These are phyloP conservation scores for Fusarium sp. DNA, from an alignment of 2,329 filamentous ascomycete genomes.

Conservation along the genomic window DNA sequence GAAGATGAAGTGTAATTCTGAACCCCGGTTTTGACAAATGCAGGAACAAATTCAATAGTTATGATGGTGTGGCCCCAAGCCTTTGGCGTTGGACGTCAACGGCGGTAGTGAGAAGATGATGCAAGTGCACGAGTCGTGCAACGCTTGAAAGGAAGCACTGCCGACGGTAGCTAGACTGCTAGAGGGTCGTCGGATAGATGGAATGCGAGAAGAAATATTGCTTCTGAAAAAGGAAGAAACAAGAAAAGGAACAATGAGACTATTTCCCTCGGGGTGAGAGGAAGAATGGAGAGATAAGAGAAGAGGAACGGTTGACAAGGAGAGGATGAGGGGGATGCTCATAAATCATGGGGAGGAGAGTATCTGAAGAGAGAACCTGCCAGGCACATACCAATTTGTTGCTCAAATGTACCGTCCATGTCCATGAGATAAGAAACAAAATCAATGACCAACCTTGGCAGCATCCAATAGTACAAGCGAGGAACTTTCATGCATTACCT, in stretches of 20 bases:
- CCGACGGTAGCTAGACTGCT: slow-evolving; percentile 21
- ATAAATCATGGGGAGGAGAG: not conserved
- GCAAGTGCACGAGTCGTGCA: slow-evolving; percentile 31
- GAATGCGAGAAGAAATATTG: slow-evolving; percentile 17
- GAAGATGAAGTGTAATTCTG: not conserved
- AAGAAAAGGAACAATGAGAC: not conserved
- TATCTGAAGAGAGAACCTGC: slow-evolving; percentile 3
- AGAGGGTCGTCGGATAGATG: slow-evolving; percentile 7
- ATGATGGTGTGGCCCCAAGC: slow-evolving; percentile 10
- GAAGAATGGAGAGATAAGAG: not conserved
- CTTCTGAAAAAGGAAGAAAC: not conserved
- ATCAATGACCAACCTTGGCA: not conserved
- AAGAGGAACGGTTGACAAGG: not conserved
- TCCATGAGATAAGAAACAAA: not conserved
- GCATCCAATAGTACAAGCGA: slow-evolving; percentile 10
- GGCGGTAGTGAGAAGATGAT: slow-evolving; percentile 15
- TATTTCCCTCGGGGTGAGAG: not conserved
- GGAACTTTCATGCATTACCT: not conserved
- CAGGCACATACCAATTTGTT: not conserved
- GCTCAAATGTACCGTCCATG: not conserved
- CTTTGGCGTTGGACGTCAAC: slow-evolving; percentile 13
- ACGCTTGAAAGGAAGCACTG: slow-evolving; percentile 15
- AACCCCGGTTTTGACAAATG: slow-evolving; percentile 7
- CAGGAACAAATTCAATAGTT: slow-evolving; percentile 19
- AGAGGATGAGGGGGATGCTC: not conserved